Evolutionary conservation across 257 asterid genomes (phyloP).

Genomic region (Cinchona pubescens): DNA sequence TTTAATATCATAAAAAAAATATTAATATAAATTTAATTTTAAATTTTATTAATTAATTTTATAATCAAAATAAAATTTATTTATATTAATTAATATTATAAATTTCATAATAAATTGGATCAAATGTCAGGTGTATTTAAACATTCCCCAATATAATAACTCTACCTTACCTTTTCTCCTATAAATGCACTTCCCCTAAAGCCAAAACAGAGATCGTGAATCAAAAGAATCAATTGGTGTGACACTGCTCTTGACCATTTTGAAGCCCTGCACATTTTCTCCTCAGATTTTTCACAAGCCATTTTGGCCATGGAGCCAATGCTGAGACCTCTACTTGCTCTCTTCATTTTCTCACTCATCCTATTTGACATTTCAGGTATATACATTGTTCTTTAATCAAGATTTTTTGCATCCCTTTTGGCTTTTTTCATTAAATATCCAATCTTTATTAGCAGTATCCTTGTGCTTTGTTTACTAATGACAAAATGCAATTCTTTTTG

Average conservation of each 20-base stretch:
- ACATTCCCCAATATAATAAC: background rate
- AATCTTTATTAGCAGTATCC: background rate
- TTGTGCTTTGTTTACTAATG: background rate
- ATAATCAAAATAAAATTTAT: no score
- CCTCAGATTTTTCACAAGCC: background rate
- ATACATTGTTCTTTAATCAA: background rate
- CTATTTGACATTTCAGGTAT: slow-evolving; percentile 45
- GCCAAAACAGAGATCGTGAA: background rate
- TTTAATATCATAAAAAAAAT: no score
- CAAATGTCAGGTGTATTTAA: no score
- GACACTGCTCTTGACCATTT: background rate
- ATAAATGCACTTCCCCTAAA: slow-evolving; percentile 14
- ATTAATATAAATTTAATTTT: no score
- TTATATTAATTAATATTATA: no score
- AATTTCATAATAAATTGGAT: no score
- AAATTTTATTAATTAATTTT: no score
- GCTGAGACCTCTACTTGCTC: slow-evolving; percentile 34
- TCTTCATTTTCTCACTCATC: slow-evolving; percentile 36
- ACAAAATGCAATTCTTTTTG: background rate
- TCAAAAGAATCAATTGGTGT: background rate
- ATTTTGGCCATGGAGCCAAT: slow-evolving; percentile 39
- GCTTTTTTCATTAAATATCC: background rate
- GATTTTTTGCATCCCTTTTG: background rate
- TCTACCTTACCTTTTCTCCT: background rate
- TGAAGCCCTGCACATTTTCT: background rate